phyloP scores from a whole-genome alignment of 345 rosid genomes.

The Eucalyptus caleyi region DNA sequence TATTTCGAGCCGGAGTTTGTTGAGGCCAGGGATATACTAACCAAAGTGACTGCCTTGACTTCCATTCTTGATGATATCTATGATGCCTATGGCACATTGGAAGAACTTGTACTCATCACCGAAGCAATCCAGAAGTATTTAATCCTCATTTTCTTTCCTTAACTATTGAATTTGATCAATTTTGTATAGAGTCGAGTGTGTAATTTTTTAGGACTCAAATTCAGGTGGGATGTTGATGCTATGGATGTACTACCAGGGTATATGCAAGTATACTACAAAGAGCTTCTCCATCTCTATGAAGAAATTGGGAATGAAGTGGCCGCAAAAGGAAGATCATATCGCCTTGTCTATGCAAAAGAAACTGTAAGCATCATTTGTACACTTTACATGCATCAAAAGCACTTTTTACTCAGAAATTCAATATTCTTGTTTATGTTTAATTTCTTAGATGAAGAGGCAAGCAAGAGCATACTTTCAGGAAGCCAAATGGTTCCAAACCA shows the following conservation, averaged over 20 bases:
- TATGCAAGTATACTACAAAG: constrained; percentile 16
- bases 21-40: neutral
- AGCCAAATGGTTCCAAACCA: neutral
- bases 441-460: neutral
- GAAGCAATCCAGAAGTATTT: constrained; percentile 9
- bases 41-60: constrained; percentile 4
- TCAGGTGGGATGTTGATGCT: constrained; percentile 8
- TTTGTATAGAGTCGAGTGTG: neutral
- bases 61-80: constrained; percentile 17
- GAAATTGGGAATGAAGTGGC: constrained; percentile 8
- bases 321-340: neutral
- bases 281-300: constrained; percentile 7
- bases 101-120: constrained; percentile 12
- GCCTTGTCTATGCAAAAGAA: constrained; percentile 5
- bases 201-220: neutral
- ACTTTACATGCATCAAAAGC: neutral
- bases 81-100: constrained; percentile 13
- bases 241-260: constrained; percentile 8
- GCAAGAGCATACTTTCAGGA: neutral
- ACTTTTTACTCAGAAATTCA: fast-evolving
- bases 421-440: neutral
- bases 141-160: neutral
- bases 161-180: neutral
- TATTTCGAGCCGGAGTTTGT: neutral
- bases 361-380: neutral